Evolutionary conservation across 2,329 filamentous ascomycete species (phyloP).

Genomic region (Fusarium albidum): DNA sequence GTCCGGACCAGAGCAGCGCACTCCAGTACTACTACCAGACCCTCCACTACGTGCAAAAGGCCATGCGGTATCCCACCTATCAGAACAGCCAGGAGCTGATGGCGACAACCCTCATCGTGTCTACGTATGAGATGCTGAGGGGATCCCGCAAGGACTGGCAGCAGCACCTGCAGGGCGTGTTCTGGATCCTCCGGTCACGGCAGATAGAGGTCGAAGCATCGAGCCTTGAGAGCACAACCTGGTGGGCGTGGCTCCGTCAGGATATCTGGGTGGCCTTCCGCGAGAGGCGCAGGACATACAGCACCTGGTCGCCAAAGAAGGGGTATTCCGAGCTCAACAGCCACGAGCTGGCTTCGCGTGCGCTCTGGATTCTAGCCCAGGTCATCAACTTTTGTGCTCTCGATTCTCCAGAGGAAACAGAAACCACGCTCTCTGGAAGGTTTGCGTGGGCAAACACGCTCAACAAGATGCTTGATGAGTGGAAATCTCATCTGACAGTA

Average conservation of each 20-base stretch:
- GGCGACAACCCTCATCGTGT: slow-evolving; percentile 66
- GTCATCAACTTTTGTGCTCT: slow-evolving; percentile 62
- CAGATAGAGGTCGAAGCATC: slow-evolving; percentile 67
- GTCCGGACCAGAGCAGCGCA: slow-evolving; percentile 34
- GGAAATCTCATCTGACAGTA: slow-evolving; percentile 44
- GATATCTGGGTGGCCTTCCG: slow-evolving; percentile 72
- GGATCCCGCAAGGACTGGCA: slow-evolving; percentile 61
- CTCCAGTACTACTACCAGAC: slow-evolving; percentile 68
- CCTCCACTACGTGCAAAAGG: slow-evolving; percentile 66
- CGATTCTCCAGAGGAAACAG: slow-evolving; percentile 4
- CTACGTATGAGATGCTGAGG: slow-evolving; percentile 73
- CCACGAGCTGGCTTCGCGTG: slow-evolving; percentile 61
- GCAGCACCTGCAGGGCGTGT: slow-evolving; percentile 69
- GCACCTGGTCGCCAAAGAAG: slow-evolving; percentile 64
- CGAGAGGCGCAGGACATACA: slow-evolving; percentile 63
- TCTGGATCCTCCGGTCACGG: slow-evolving; percentile 71
- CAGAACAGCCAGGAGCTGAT: slow-evolving; percentile 65
- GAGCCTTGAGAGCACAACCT: slow-evolving; percentile 64
- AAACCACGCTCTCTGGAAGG: slow-evolving; percentile 6
- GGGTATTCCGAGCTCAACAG: slow-evolving; percentile 56
- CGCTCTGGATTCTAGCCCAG: slow-evolving; percentile 63
- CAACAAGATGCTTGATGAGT: slow-evolving; percentile 38
- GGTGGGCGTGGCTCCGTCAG: slow-evolving; percentile 74
- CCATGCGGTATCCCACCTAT: slow-evolving; percentile 66
- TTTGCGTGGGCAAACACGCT: slow-evolving; percentile 22